Evolutionary conservation across 2,329 filamentous ascomycete genomes (phyloP).

Genomic region (Aspergillus sp.): DNA sequence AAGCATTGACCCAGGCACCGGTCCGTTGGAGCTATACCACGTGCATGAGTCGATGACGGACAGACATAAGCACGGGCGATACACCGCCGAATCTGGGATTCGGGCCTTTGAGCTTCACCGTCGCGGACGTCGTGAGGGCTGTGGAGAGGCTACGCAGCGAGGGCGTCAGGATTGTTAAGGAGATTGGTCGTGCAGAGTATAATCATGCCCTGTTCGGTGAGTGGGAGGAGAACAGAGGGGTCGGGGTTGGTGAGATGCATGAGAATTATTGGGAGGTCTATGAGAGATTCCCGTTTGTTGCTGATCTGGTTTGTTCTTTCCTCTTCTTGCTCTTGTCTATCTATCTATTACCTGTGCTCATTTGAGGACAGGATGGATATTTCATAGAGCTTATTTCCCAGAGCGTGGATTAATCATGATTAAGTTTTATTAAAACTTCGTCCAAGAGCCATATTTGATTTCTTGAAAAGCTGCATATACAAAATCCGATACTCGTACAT

Average conservation of each 20-base stretch:
- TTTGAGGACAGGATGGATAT: conserved; percentile 24
- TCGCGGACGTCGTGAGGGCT: conserved; percentile 27
- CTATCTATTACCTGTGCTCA: not conserved
- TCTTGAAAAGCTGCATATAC: too few species aligned
- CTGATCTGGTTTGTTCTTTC: conserved; percentile 28
- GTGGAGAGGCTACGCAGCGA: conserved; percentile 20
- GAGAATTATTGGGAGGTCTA: conserved; percentile 27
- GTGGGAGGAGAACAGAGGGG: conserved; percentile 27
- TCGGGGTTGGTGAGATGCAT: conserved; percentile 27
- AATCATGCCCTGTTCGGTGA: conserved; percentile 24
- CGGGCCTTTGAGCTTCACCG: conserved; percentile 32
- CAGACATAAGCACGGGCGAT: conserved; percentile 24
- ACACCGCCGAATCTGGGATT: conserved; percentile 29
- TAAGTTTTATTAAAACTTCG: too few species aligned
- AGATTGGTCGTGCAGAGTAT: conserved; percentile 21
- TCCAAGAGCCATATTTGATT: too few species aligned
- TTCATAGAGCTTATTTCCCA: conserved; percentile 27
- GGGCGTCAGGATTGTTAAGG: conserved; percentile 30
- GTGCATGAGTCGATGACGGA: conserved; percentile 22
- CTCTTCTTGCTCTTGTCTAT: not conserved
- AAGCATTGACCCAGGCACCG: conserved; percentile 21
- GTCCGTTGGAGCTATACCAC: conserved; percentile 31
- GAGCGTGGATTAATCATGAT: conserved; percentile 8
- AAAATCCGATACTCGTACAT: too few species aligned
- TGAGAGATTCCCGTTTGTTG: conserved; percentile 31